phyloP scores from a whole-genome alignment of 768 basidiomycete genomes.

The Phallus indusiatus region DNA sequence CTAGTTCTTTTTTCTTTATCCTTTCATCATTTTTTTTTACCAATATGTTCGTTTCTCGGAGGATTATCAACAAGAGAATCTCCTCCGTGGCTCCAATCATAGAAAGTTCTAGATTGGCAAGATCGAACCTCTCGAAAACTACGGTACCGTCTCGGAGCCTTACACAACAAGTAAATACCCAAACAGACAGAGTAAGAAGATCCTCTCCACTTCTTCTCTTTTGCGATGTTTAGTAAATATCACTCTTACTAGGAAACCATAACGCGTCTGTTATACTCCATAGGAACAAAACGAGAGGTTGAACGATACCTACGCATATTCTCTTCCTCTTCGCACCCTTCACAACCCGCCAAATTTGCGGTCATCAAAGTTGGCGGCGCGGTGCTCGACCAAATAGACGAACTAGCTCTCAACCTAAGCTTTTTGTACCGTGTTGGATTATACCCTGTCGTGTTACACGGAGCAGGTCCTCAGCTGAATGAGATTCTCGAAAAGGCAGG shows the following conservation, averaged over 20 bases:
- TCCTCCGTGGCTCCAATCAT: background rate
- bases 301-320: slow-evolving; percentile 98
- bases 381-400: slow-evolving; percentile 85
- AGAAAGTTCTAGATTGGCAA: background rate
- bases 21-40: background rate
- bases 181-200: slow-evolving; percentile 8
- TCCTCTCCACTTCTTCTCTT: background rate
- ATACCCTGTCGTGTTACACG: slow-evolving; percentile 96
- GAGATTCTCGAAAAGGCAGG: slow-evolving; percentile 89
- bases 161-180: background rate
- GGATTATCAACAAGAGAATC: background rate
- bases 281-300: slow-evolving; percentile 95
- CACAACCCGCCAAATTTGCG: slow-evolving; percentile 89
- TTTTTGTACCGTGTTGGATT: slow-evolving; percentile 95
- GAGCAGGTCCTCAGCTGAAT: slow-evolving; percentile 93
- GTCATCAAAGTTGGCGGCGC: slow-evolving; percentile 98
- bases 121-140: background rate
- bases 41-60: slow-evolving; percentile 6
- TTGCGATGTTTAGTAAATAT: background rate
- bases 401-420: slow-evolving; percentile 89
- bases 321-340: slow-evolving; percentile 82
- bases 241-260: slow-evolving; percentile 81
- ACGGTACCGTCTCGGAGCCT: slow-evolving; percentile 1
- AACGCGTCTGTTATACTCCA: slow-evolving; percentile 89
- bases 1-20: background rate